A percentile compares a stretch with the other conserved stretches of the same genome.
Conservation (phyloP, 805 yeast species). For the Myxozyma kluyveri region DNA sequence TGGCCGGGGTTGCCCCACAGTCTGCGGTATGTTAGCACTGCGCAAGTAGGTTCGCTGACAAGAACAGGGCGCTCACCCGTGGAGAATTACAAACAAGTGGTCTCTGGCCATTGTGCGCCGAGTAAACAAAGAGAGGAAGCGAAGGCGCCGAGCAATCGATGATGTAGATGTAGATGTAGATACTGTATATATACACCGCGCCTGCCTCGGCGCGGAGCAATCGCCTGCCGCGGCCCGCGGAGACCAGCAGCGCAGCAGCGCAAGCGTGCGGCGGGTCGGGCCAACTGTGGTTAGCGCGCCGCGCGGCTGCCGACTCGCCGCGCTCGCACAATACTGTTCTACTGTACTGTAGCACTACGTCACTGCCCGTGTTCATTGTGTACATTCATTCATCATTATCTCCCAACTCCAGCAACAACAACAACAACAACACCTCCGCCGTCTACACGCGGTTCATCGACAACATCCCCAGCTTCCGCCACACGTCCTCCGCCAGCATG, state of each 20-base stretch:
- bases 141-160: too few relatives aligned
- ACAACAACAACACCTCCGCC: too few relatives aligned
- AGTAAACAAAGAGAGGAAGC: too few relatives aligned
- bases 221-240: not conserved
- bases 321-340: too few relatives aligned
- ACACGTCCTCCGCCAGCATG: slow-evolving; percentile 25
- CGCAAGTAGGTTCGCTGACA: slow-evolving; percentile 4
- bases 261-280: too few relatives aligned
- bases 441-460: slow-evolving; percentile 3
- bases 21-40: slow-evolving; percentile 28
- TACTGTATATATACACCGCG: not conserved
- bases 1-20: slow-evolving; percentile 69
- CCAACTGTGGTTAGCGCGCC: too few relatives aligned
- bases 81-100: slow-evolving; percentile 70
- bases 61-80: slow-evolving; percentile 52
- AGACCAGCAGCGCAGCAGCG: too few relatives aligned
- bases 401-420: too few relatives aligned
- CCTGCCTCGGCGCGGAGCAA: not conserved
- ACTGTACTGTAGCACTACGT: too few relatives aligned
- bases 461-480: slow-evolving; percentile 22
- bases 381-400: not conserved
- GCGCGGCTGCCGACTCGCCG: too few relatives aligned
- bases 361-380: not conserved
- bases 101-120: slow-evolving; percentile 25
- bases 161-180: not conserved